Evolutionary conservation across 768 basidiomycete genomes (phyloP), one percentile per base, ranked within the genome.

Genomic region (Epithele typhae): DNA sequence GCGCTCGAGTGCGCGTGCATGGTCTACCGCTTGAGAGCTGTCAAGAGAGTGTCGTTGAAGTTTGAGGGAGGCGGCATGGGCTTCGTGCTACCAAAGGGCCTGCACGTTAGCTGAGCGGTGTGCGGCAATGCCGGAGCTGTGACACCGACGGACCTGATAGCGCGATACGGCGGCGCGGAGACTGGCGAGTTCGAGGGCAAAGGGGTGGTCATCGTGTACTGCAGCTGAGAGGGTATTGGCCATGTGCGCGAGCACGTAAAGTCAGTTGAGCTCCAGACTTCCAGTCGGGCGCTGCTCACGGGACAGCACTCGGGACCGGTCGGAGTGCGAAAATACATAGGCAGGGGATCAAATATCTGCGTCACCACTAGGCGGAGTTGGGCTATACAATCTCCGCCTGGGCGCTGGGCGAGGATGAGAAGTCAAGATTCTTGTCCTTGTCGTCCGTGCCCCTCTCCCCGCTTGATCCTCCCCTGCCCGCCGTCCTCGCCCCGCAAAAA

Each of bases 21-120:
- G 74, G 35, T 79, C 77, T 27, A 74, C 64, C 1, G 72, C 66
- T n/a, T 71, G 66, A 2, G 77, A 64, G 7, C 74, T 59, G 9
- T 84, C 75, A 18, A 85, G 65, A 7, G 81, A 72, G 45, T 79
- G 75, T 34, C 76, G 69, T 52, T 87, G 86, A 2, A 89, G 73
- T 56, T 79, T 85, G 34, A 86, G 64, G 3, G 83, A 74, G n/a
- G 80, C 71, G 25, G 67, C 58, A 56, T 86, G 78, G 4, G 83
- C 78, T 66, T 88, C 86, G 63, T 87, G 80, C 87, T 88, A 45
- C 41, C 49, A 49, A 53, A 40, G 43, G 55, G 55, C 57, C 58
- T 57, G 47, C 33, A 34, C 51, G 57, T 62, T 46, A 60, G 63
- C 45, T 53, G 48, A 59, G 57, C 53, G 53, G 57, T 43, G 46